A percentile compares a stretch with the other conserved stretches of the same genome.
These are phyloP conservation scores for Ilyonectria mors-panacis DNA, from an alignment of 2,329 filamentous ascomycete genomes.

Conservation along the genomic window DNA sequence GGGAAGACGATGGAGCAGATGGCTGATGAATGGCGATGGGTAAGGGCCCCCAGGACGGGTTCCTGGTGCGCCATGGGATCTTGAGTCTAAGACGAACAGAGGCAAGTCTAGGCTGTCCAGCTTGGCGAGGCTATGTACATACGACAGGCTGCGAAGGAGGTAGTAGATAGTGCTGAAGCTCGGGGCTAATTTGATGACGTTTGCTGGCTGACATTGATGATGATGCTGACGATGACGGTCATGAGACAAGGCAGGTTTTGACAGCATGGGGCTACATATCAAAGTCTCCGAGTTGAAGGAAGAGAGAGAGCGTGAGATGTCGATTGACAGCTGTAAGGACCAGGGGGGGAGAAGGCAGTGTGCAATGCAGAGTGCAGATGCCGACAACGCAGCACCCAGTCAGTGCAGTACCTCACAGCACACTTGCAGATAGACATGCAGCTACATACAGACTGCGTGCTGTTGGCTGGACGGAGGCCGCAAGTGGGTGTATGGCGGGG, in stretches of 20 bases:
- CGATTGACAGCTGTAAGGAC: background rate
- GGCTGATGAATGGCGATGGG: slow-evolving; percentile 25
- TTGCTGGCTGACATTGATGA: slow-evolving; percentile 6
- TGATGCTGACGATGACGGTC: background rate
- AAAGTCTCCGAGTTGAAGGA: background rate
- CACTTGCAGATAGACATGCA: background rate
- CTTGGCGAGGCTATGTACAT: background rate
- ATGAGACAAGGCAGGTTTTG: background rate
- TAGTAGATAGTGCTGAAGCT: background rate
- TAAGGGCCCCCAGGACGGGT: slow-evolving; percentile 21
- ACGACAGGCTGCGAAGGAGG: background rate
- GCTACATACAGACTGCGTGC: background rate
- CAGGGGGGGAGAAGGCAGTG: background rate
- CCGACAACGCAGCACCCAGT: slow-evolving; percentile 2
- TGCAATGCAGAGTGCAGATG: background rate
- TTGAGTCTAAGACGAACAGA: slow-evolving; percentile 23
- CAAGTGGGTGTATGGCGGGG: background rate
- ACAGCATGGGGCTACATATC: background rate
- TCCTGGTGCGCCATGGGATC: slow-evolving; percentile 29
- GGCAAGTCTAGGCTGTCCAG: slow-evolving; percentile 13
- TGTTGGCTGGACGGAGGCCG: background rate
- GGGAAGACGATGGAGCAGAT: slow-evolving; percentile 17
- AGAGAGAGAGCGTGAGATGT: background rate
- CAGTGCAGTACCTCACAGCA: background rate
- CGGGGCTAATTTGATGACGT: background rate